phyloP scores from a whole-genome alignment of 164 flowering plant species.

The Tetrastigma voinierianum region DNA sequence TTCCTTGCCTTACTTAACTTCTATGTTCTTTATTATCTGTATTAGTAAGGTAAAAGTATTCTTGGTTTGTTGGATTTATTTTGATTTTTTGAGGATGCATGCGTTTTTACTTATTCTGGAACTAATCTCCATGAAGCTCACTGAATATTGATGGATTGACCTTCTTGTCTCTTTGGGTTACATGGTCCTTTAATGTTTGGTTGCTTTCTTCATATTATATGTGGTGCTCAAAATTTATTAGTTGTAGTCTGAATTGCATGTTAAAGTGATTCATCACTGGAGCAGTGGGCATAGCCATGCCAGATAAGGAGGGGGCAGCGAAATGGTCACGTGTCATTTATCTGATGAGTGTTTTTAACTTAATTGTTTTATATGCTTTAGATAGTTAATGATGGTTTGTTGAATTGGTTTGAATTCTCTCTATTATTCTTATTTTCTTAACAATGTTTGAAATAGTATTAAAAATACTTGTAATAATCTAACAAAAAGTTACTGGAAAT shows the following conservation, averaged over 20 bases:
- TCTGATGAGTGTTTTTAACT: neutral
- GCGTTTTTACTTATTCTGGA: neutral
- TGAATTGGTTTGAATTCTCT: too few species aligned
- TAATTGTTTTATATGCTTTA: too few species aligned
- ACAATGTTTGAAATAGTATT: too few species aligned
- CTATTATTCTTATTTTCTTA: too few species aligned
- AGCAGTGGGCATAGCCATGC: neutral
- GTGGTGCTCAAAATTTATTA: too few species aligned
- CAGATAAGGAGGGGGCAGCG: neutral
- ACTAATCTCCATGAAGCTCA: neutral
- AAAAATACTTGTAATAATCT: too few species aligned
- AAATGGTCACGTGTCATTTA: neutral
- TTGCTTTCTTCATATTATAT: neutral
- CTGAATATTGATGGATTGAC: slow-evolving; percentile 1
- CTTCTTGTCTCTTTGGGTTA: neutral
- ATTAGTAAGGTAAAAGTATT: neutral
- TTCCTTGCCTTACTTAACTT: neutral
- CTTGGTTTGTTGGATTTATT: neutral
- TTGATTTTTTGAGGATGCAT: neutral
- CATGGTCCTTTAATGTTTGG: neutral
- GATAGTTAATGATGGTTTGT: too few species aligned
- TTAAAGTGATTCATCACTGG: neutral
- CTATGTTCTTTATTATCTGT: neutral
- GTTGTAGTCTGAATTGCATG: neutral
- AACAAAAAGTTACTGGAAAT: too few species aligned